Conservation (phyloP, 2,329 filamentous ascomycete genomes). For the Thielaviopsis ethacetica region DNA sequence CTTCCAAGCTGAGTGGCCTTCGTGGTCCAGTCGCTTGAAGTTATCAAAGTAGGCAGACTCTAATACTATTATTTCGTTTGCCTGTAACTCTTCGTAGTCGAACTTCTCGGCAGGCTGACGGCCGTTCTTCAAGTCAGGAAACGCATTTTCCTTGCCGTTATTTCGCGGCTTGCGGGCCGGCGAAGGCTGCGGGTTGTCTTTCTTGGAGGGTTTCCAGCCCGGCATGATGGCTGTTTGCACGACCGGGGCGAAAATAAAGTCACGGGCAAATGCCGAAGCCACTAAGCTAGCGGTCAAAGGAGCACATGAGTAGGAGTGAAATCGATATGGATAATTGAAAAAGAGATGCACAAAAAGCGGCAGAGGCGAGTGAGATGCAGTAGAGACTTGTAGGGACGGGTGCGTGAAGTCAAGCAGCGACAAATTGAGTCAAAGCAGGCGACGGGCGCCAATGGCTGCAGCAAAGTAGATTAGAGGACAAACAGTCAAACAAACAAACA, state of each 20-base stretch:
- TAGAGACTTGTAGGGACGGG: too few species aligned
- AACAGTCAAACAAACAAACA: not conserved
- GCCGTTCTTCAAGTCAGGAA: conserved; percentile 32
- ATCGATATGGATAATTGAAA: not conserved
- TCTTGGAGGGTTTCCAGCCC: conserved; percentile 35
- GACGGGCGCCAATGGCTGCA: not conserved
- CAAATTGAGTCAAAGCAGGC: not conserved
- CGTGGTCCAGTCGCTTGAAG: conserved; percentile 52
- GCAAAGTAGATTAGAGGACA: not conserved
- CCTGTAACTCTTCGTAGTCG: conserved; percentile 70
- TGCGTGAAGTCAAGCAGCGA: not conserved
- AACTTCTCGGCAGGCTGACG: conserved; percentile 29
- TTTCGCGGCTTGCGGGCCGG: not conserved
- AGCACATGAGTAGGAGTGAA: not conserved
- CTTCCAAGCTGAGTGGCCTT: conserved; percentile 68
- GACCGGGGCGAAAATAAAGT: not conserved
- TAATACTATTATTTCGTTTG: conserved; percentile 73
- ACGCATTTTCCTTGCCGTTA: conserved; percentile 16
- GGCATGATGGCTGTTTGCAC: conserved; percentile 19
- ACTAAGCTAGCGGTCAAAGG: not conserved
- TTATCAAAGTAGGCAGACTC: conserved; percentile 83
- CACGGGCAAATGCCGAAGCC: not conserved
- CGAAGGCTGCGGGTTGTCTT: conserved; percentile 16
- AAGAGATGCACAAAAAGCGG: not conserved
- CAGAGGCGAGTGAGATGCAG: not conserved